Evolutionary conservation across 768 basidiomycete species (phyloP).

Genomic region (Amanita pallidorosea): DNA sequence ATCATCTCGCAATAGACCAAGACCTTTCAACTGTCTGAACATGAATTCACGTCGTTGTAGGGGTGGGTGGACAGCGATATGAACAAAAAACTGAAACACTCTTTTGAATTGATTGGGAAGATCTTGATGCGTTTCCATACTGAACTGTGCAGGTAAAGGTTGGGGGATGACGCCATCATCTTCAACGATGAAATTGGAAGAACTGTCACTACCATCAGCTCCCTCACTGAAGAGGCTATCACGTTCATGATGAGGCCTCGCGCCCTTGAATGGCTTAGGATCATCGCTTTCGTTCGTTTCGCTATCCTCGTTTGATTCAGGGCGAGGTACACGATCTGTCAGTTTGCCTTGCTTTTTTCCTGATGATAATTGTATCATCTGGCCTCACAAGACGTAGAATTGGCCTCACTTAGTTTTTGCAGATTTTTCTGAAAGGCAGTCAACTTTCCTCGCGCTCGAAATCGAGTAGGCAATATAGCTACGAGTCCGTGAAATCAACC

Average conservation of each 20-base stretch:
- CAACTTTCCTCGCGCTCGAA: constrained; percentile 51
- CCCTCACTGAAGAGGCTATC: constrained; percentile 26
- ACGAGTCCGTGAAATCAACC: not conserved
- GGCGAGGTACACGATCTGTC: constrained; percentile 15
- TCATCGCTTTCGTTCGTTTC: constrained; percentile 13
- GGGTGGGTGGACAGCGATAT: constrained; percentile 55
- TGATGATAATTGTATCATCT: constrained; percentile 5
- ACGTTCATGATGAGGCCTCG: constrained; percentile 27
- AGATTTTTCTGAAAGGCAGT: constrained; percentile 53
- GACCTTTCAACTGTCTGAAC: constrained; percentile 41
- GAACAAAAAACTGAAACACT: constrained; percentile 79
- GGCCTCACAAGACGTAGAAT: not conserved
- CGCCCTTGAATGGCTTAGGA: constrained; percentile 31
- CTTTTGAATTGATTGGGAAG: constrained; percentile 76
- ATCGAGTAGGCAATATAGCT: constrained; percentile 57
- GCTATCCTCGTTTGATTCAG: constrained; percentile 25
- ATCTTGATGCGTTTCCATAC: constrained; percentile 70
- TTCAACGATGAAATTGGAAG: constrained; percentile 50
- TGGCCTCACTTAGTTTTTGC: constrained; percentile 49
- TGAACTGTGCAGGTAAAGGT: constrained; percentile 67
- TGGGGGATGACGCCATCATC: constrained; percentile 39
- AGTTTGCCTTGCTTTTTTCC: constrained; percentile 11
- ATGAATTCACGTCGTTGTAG: constrained; percentile 44
- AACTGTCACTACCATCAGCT: constrained; percentile 27
- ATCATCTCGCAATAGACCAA: constrained; percentile 6